Percentiles rank a stretch among this genome's conserved stretches.
phyloP scores from a whole-genome alignment of 2,329 filamentous ascomycete species.

The Aspergillus caelatus region DNA sequence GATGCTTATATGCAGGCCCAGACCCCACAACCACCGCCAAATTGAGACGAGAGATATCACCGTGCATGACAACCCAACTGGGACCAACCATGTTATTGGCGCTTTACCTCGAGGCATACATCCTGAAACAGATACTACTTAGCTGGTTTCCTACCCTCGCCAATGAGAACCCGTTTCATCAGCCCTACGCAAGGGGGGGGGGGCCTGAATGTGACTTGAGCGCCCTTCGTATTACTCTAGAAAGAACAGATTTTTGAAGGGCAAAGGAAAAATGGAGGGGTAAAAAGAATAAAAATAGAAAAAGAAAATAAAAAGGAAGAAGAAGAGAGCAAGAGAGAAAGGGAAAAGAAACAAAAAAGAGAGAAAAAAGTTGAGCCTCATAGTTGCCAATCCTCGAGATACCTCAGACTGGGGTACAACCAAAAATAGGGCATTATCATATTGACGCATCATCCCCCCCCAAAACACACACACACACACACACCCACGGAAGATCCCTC shows the following conservation, averaged over 20 bases:
- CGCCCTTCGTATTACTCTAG: not conserved
- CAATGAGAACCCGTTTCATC: conserved; percentile 1
- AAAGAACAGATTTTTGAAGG: conserved; percentile 2
- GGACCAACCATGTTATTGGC: conserved; percentile 5
- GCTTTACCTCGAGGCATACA: not conserved
- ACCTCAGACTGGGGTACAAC: not conserved
- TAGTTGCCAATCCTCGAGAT: not conserved
- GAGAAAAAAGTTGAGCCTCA: conserved; percentile 15
- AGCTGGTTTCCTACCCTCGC: not conserved
- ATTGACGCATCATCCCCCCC: not conserved
- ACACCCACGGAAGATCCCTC: not conserved
- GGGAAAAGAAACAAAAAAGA: no score
- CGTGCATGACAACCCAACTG: conserved; percentile 4
- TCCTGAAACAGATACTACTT: not conserved
- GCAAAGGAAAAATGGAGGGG: not conserved
- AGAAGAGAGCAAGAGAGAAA: not conserved
- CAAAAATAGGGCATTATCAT: not conserved
- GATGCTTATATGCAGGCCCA: conserved; percentile 3
- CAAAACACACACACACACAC: no score
- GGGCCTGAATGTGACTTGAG: not conserved
- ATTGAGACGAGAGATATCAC: not conserved
- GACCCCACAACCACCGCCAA: not conserved
- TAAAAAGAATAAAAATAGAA: no score
- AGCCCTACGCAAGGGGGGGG: conserved; percentile 13
- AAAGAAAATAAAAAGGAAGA: not conserved